Evolutionary conservation across 2,329 filamentous ascomycete species (phyloP), one percentile per base, ranked within the genome.

Genomic region (Epichloe sylvatica): DNA sequence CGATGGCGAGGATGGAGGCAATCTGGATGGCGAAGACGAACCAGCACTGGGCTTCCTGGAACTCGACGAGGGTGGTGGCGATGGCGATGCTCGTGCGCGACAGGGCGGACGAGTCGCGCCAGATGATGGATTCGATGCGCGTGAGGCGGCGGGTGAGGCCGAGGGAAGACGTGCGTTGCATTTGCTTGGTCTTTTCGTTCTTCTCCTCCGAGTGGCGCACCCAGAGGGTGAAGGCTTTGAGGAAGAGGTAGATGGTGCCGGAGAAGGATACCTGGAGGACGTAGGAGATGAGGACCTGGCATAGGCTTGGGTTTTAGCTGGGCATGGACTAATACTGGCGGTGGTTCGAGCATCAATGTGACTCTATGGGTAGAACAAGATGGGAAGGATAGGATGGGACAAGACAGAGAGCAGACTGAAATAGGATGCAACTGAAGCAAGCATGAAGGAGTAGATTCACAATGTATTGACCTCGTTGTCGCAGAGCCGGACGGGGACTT

Each of bases 1-100:
- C 65, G 30, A 67, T 66, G 51, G 65, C 64, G 46, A 68, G 64
- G 54, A 68, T 67, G 9, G 65, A 67, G 8, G 65, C 65, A 49
- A 67, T 66, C 51, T 68, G 65, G 35, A 67, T 59, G 30, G 65
- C 65, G 52, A 68, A 68, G 44, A 68, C 60, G 43, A 68, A 67
- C 65, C 65, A 68, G 51, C 59, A 62, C 46, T 68, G 65, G 0
- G 65, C 65, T 47, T 68, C 65, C 47, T 68, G 65, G 34, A 68
- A 68, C 55, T 68, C 65, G 33, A 68, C 65, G n/a, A 68, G 53
- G 2, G 65, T 68, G 4, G 65, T 66, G 50, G 65, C 65, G 44
- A 68, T 64, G 52, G 65, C 65, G 37, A 68, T 64, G 47, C 63
- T 66, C 7, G 64, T 68, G 5, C 65, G 64, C 4, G 64, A 67